A percentile compares a stretch with the other conserved stretches of the same genome.
Evolutionary conservation across 176 grass and related monocot genomes (phyloP).

Genomic region (Raddia guianensis): DNA sequence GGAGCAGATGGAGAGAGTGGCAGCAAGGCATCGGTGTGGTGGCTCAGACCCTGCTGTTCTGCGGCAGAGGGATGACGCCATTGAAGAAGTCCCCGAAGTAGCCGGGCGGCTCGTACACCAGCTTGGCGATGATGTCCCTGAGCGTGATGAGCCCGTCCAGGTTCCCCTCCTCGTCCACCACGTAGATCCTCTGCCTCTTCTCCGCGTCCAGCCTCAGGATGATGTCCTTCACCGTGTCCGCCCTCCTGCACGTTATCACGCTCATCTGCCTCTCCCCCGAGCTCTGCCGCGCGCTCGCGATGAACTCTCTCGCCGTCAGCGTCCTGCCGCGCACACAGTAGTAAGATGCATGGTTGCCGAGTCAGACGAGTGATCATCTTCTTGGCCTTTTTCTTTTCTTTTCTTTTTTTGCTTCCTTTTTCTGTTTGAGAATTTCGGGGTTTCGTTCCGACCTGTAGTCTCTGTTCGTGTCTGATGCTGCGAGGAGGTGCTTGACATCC

Average conservation of each 20-base stretch:
- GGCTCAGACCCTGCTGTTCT: slow-evolving; percentile 66
- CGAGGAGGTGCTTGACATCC: slow-evolving; percentile 91
- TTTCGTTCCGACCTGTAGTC: slow-evolving; percentile 69
- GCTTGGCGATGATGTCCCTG: slow-evolving; percentile 81
- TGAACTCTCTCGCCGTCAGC: slow-evolving; percentile 69
- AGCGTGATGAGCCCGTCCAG: slow-evolving; percentile 79
- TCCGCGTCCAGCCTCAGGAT: slow-evolving; percentile 73
- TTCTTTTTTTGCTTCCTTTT: no score
- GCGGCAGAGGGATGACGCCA: slow-evolving; percentile 66
- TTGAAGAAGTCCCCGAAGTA: slow-evolving; percentile 97
- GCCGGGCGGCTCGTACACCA: slow-evolving; percentile 79
- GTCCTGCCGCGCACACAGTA: slow-evolving; percentile 44
- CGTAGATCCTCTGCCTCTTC: slow-evolving; percentile 78
- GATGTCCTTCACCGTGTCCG: slow-evolving; percentile 68
- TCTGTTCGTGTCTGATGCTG: slow-evolving; percentile 66
- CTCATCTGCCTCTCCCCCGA: slow-evolving; percentile 55
- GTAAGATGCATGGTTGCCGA: not conserved
- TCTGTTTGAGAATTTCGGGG: not conserved
- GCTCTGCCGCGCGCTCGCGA: slow-evolving; percentile 43
- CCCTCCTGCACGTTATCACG: slow-evolving; percentile 63
- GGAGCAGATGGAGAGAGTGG: slow-evolving; percentile 1
- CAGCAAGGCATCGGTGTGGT: not conserved
- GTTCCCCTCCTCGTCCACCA: slow-evolving; percentile 49
- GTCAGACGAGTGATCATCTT: no score
- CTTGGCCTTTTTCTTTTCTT: not conserved